Base-by-base conservation (phyloP, 495 filamentous ascomycete species). In the Aspergillus asperescens region DNA sequence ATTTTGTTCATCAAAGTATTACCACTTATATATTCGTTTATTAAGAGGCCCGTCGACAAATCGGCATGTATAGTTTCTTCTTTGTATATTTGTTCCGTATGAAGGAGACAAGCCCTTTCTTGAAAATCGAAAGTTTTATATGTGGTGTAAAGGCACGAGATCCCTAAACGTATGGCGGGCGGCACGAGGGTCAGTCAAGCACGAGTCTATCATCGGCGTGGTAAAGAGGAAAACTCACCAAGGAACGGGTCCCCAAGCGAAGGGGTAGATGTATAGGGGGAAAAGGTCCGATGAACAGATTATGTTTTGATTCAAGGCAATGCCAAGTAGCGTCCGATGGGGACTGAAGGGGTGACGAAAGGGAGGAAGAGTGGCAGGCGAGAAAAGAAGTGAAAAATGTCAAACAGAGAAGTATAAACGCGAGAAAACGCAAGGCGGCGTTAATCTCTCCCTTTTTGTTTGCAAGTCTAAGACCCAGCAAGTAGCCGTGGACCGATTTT, bases 371-470 rank as follows among this genome's bases (percentile, higher is more conserved):
- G 59, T 45, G 50, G 57, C 48, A 60, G 50, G 67, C 48, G 62
- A 63, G 6, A 47, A 54, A 39, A 41, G 24, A 52, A 59, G 44
- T 59, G 52, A 63, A 52, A 66, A 65, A 66, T 64, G 63, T 55
- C 54, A 37, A 54, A 48, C 35, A 42, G 57, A 43, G 57, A 50
- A 64, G 57, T 53, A 50, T 56, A 48, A 31, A 54, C 54, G 58
- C 45, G 53, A 51, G 50, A 50, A 31, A 63, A 72, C 61, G 69
- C 66, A 74, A 74, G 68, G 71, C 61, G 63, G 69, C 59, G 55
- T 58, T 59, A 60, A 57, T 58, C 49, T 61, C 43, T 46, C 44
- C 58, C 61, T 67, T 60, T 66, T 68, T 62, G 64, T 73, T 70
- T 71, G 64, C 53, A 60, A 57, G 60, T 48, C 60, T 48, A 54